phyloP scores from a whole-genome alignment of 75 land plant genomes.

The Selaginella tamariscina region DNA sequence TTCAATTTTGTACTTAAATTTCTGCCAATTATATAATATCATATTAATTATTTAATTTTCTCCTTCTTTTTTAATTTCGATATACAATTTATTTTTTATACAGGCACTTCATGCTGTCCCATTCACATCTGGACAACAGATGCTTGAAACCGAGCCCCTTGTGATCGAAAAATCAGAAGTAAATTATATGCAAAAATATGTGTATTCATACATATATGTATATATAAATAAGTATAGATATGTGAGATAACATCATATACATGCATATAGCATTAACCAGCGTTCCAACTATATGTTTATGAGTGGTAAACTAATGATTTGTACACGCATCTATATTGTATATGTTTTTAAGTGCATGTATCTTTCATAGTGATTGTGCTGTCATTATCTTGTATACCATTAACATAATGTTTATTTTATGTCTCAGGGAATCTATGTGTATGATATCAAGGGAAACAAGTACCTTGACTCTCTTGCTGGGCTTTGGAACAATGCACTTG shows the following conservation, averaged over 20 bases:
- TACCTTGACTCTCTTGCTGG: slow-evolving; percentile 97
- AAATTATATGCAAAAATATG: no score
- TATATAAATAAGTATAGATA: no score
- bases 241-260: no score
- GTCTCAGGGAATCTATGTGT: slow-evolving; percentile 74
- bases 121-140: slow-evolving; percentile 85
- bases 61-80: no score
- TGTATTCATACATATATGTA: no score
- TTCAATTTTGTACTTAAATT: neutral
- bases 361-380: neutral
- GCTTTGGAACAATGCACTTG: slow-evolving; percentile 87
- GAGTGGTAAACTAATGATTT: no score
- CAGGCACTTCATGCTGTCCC: slow-evolving; percentile 90
- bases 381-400: neutral
- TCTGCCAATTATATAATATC: no score
- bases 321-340: no score
- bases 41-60: no score
- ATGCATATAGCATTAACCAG: no score
- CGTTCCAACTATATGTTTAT: no score
- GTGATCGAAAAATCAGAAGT: slow-evolving; percentile 87
- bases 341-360: no score
- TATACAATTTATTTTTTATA: neutral
- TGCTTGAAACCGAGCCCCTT: slow-evolving; percentile 46
- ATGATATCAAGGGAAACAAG: slow-evolving; percentile 74
- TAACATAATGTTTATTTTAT: neutral